phyloP scores from a whole-genome alignment of 2,329 filamentous ascomycete species.

The Xylariaceae sp. region DNA sequence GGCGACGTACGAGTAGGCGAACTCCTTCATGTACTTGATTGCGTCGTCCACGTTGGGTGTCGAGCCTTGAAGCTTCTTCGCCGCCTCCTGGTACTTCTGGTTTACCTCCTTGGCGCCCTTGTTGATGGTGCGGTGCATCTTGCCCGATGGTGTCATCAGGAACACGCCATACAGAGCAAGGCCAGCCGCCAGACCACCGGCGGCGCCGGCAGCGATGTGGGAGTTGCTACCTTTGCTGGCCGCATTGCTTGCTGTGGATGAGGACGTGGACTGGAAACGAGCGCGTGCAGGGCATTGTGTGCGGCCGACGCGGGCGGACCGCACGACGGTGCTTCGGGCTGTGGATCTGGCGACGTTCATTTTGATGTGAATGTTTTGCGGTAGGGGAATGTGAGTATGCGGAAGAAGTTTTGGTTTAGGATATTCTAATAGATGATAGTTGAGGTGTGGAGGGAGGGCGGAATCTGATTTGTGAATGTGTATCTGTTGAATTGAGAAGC shows the following conservation, averaged over 20 bases:
- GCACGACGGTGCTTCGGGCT: conserved; percentile 8
- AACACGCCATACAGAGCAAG: conserved; percentile 39
- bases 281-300: conserved; percentile 17
- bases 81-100: conserved; percentile 54
- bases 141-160: conserved; percentile 40
- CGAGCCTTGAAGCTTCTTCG: conserved; percentile 54
- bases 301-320: conserved; percentile 14
- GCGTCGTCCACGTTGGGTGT: conserved; percentile 64
- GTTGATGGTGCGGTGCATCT: conserved; percentile 38
- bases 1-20: conserved; percentile 61
- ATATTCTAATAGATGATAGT: not conserved
- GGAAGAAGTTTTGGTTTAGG: not conserved
- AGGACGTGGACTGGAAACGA: conserved; percentile 39
- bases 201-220: conserved; percentile 37
- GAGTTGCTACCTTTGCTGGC: conserved; percentile 15
- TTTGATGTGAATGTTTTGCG: conserved; percentile 1
- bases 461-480: not conserved
- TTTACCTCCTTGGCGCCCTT: conserved; percentile 50
- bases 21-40: conserved; percentile 58
- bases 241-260: conserved; percentile 21
- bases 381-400: not conserved
- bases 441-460: no score
- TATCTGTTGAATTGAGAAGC: not conserved
- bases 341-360: conserved; percentile 15
- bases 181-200: conserved; percentile 40